These are phyloP conservation scores for Urochloa ruziziensis DNA, from an alignment of 176 grass and related monocot species.

Conservation along the genomic window DNA sequence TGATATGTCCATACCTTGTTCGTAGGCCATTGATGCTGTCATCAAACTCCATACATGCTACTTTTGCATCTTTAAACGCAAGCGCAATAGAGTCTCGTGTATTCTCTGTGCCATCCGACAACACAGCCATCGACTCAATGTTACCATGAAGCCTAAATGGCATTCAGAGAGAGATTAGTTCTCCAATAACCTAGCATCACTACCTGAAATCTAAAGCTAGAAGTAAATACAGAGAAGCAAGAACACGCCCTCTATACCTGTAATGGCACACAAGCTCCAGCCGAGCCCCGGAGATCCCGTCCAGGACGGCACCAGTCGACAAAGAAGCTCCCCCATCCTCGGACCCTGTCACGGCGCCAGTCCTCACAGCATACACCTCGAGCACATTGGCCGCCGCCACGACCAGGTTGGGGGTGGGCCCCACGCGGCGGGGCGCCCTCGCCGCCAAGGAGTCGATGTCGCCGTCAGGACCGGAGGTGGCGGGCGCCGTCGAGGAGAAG, in stretches of 20 bases:
- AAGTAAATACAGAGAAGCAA: conserved; percentile 8
- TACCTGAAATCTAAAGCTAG: background rate
- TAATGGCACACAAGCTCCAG: conserved; percentile 84
- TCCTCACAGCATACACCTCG: conserved; percentile 73
- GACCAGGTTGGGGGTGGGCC: conserved; percentile 68
- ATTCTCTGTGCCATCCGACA: conserved; percentile 65
- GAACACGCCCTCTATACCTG: conserved; percentile 26
- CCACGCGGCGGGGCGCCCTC: background rate
- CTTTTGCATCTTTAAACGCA: conserved; percentile 81
- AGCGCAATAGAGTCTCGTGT: conserved; percentile 64
- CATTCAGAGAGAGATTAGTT: conserved; percentile 15
- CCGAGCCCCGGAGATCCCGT: conserved; percentile 57
- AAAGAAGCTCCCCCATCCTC: conserved; percentile 39
- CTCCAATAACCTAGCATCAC: background rate
- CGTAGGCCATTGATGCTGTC: conserved; percentile 63
- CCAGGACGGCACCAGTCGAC: conserved; percentile 31
- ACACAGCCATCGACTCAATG: conserved; percentile 68
- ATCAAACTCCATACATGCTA: conserved; percentile 78
- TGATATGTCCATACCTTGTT: conserved; percentile 49
- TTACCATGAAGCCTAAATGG: conserved; percentile 75
- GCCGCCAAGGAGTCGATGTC: conserved; percentile 39
- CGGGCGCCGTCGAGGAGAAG: background rate
- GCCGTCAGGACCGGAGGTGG: conserved; percentile 5
- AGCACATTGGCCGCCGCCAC: conserved; percentile 81
- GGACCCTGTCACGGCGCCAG: conserved; percentile 30